Evolutionary conservation across 1,284 basidiomycete species (phyloP), one percentile per base, ranked within the genome.

Genomic region (Ceratobasidium sp.): DNA sequence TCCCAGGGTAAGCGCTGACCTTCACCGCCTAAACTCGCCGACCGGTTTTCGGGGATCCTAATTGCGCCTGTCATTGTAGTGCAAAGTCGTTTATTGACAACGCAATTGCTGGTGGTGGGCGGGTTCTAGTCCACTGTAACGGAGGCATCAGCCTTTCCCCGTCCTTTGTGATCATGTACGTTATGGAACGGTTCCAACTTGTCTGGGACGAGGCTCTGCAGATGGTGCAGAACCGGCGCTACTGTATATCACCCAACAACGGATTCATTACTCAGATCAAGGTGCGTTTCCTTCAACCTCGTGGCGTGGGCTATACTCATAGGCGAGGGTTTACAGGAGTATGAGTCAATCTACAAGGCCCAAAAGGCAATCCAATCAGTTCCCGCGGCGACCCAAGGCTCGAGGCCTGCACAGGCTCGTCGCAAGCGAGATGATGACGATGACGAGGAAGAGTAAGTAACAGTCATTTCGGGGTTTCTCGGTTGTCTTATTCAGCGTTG

Each of bases 61-160:
- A 30, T 69, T 43, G 48, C 32, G 23, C 21, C 36, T 26, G 23
- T 18, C 41, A 3, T 4, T 58, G 3, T 74, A 93, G 91, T 74
- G 93, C 92, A 18, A 89, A 90, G 75, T 78, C 82, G 23, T 97
- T 96, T 80, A 96, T 97, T 76, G 88, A 92, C 76, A 77, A 85
- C 1, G 93, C 93, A 1, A 84, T 95, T 60, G 75, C 77, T 0
- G 77, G 81, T 18, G 88, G 89, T 12, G 94, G 94, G 14, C 88
- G 88, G 43, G 93, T 96, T 3, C 86, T 96, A 5, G 94, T 95
- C 0, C 94, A 96, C 79, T 96, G 94, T 80, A 96, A 95, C 76
- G 94, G 94, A 92, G 94, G 94, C 1, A 96, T 96, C 77, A 91
- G 91, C 67, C 84, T 94, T 12, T 93, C 93, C 0, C 93, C 94